These are phyloP conservation scores for Crucibulum cyathiforme DNA, from an alignment of 1,284 basidiomycete species.

Conservation along the genomic window DNA sequence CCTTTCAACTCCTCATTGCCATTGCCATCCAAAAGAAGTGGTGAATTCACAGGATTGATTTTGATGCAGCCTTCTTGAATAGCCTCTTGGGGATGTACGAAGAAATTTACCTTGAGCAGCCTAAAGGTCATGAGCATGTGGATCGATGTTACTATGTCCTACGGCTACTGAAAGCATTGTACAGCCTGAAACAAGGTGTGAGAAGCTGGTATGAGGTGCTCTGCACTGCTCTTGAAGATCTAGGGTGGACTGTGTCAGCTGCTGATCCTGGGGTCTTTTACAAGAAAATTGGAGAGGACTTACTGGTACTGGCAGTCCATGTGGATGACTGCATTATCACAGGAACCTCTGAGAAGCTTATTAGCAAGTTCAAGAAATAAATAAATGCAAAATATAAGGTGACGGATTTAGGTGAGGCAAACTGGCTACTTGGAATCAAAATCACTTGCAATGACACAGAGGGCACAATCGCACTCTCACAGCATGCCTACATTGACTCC, in stretches of 20 bases:
- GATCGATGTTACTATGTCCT: background rate
- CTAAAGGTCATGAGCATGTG: background rate
- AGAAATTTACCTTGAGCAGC: background rate
- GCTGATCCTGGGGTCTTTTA: conserved; percentile 38
- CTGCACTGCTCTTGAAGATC: conserved; percentile 4
- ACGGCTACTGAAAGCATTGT: conserved; percentile 11
- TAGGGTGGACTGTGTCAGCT: conserved; percentile 11
- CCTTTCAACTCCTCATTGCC: background rate
- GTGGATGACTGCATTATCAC: conserved; percentile 39
- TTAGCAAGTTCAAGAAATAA: conserved; percentile 23
- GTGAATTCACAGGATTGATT: background rate
- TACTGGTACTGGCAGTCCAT: conserved; percentile 35
- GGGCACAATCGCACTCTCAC: conserved; percentile 22
- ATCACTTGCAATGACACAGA: conserved; percentile 28
- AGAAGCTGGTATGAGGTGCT: conserved; percentile 16
- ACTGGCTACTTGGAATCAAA: conserved; percentile 41
- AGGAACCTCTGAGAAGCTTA: conserved; percentile 11
- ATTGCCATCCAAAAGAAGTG: background rate
- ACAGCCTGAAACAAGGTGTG: conserved; percentile 18
- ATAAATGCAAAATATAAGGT: conserved; percentile 32
- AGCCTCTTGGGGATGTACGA: background rate
- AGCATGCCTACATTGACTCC: background rate
- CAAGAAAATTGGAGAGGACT: conserved; percentile 5
- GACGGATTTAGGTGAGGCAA: conserved; percentile 34
- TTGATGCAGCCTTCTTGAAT: background rate